Base-by-base conservation (phyloP, 331 rosid species). In the Spiraea crenata region DNA sequence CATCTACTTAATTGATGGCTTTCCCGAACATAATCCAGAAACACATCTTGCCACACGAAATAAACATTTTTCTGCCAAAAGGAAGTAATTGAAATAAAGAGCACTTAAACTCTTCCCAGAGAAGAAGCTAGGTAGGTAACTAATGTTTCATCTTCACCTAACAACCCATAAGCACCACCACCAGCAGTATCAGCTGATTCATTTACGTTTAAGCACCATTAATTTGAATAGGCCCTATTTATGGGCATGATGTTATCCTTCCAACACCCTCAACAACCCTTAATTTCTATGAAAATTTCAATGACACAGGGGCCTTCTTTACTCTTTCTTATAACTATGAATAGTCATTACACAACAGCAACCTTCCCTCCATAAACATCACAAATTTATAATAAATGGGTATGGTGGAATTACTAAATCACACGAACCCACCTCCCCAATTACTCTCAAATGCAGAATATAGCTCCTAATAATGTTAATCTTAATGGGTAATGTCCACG, bases 291-390 rank as follows among this genome's bases (percentile, higher is more conserved):
- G 16, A 44, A 61, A 70, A 72, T 51, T 11, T 20, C 62, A 65
- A 31, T 51, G 42, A 77, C 31, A 54, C 58, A 61, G n/a, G 69
- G 37, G 60, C 48, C 67, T 58, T 16, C 11, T 61, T 54, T 41
- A 54, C 48, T 44, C 8, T 42, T 20, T 20, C 50, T 54, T 42
- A 20, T 56, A 67, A 39, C 67, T 35, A 19, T 20, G 58, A 66
- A 50, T 25, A 74, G 42, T 56, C 82, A 52, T 66, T 54, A 51
- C 52, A 51, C 52, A 74, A 41, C 58, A 60, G 40, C 38, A 57
- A 69, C 80, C 80, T 60, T 74, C 80, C 74, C 74, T 74, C 77
- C 57, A 65, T 82, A 51, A 69, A 70, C 41, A 70, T 67, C 44
- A 49, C 51, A 69, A 70, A 41, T 70, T 67, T 51, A 49, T 45